phyloP scores from a whole-genome alignment of 106 monocot genomes.

The Dendrobium catenatum region DNA sequence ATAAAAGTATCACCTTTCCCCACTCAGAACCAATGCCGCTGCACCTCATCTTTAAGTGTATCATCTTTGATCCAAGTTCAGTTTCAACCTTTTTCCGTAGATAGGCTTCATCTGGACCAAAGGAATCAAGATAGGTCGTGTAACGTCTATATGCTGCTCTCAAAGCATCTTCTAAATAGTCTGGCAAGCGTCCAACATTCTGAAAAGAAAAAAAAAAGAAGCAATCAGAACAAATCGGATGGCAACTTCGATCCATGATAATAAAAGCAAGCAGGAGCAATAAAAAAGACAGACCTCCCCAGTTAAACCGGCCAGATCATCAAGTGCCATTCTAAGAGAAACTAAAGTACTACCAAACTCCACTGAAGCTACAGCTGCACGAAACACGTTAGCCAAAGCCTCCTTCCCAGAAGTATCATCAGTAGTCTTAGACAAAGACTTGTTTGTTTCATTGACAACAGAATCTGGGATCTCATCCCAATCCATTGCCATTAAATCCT shows the following conservation, averaged over 20 bases:
- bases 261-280: not conserved
- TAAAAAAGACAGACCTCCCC: conserved; percentile 58
- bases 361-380: conserved; percentile 77
- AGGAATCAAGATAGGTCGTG: conserved; percentile 76
- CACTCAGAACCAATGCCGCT: conserved; percentile 90
- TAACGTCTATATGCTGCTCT: conserved; percentile 76
- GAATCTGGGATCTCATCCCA: conserved; percentile 85
- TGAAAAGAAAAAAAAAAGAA: conserved; percentile 15
- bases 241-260: not conserved
- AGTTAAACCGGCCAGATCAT: conserved; percentile 72
- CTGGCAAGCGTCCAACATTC: conserved; percentile 71
- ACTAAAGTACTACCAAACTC: conserved; percentile 81
- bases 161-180: conserved; percentile 62
- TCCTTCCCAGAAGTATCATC: conserved; percentile 69
- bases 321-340: conserved; percentile 88
- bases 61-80: conserved; percentile 91
- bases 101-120: conserved; percentile 69
- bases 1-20: conserved; percentile 63
- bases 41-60: conserved; percentile 95
- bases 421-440: conserved; percentile 67
- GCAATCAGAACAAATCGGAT: not conserved
- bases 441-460: conserved; percentile 51
- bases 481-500: conserved; percentile 78
- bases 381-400: conserved; percentile 55
- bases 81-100: conserved; percentile 87